phyloP scores from a whole-genome alignment of 2,329 filamentous ascomycete species.

The Botrytis squamosa region DNA sequence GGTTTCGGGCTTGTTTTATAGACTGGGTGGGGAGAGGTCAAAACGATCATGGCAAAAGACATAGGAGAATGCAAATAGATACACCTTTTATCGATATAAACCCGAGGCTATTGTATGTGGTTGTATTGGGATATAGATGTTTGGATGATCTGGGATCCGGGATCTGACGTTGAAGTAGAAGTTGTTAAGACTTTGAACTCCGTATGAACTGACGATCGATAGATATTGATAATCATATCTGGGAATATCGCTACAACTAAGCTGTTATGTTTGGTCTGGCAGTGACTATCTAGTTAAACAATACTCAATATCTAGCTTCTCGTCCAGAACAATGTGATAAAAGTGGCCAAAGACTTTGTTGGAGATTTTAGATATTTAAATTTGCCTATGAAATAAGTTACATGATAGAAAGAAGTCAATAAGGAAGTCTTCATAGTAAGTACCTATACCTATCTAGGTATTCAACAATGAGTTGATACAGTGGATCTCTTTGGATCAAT shows the following conservation, averaged over 20 bases:
- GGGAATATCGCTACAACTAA: neutral
- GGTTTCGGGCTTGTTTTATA: neutral
- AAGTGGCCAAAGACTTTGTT: neutral
- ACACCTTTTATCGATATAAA: neutral
- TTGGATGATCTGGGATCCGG: too few species aligned
- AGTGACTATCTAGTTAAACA: neutral
- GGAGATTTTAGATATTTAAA: neutral
- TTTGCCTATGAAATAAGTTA: neutral
- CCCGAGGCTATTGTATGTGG: neutral
- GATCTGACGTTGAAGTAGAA: neutral
- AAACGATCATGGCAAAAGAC: neutral
- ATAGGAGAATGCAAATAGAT: conserved; percentile 4
- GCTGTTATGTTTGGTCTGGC: neutral
- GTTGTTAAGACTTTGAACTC: neutral
- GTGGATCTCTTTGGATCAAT: neutral
- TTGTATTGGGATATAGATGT: neutral
- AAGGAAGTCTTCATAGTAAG: neutral
- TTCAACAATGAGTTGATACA: neutral
- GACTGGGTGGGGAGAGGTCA: neutral
- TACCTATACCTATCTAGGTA: too few species aligned
- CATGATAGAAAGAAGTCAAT: neutral
- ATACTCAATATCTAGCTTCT: neutral
- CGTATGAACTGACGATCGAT: neutral
- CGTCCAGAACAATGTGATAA: neutral
- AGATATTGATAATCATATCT: neutral